A percentile compares a stretch with the other conserved stretches of the same genome.
Conservation (phyloP, 2,329 filamentous ascomycete species). For the Rhytidhysteron rufulum region DNA sequence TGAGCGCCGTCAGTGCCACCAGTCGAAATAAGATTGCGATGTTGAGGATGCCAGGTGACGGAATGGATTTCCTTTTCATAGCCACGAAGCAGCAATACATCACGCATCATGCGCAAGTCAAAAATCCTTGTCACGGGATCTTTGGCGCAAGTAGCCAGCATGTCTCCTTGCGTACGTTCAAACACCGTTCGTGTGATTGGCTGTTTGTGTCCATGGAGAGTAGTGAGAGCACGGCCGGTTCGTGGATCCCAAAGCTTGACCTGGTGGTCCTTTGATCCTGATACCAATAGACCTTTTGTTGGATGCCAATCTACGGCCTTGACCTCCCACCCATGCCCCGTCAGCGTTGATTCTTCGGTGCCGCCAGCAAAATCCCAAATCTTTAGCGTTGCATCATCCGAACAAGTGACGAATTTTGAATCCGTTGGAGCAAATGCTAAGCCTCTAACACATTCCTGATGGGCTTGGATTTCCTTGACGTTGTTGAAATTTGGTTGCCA, state of each 20-base stretch:
- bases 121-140: constrained; percentile 93
- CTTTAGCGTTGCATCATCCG: constrained; percentile 88
- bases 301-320: constrained; percentile 98
- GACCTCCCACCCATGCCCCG: constrained; percentile 96
- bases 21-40: constrained; percentile 82
- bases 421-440: constrained; percentile 92
- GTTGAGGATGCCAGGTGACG: constrained; percentile 88
- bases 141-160: constrained; percentile 86
- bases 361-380: constrained; percentile 94
- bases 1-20: constrained; percentile 87
- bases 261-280: constrained; percentile 94
- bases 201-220: constrained; percentile 94
- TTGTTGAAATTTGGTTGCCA: constrained; percentile 99
- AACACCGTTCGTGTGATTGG: constrained; percentile 92
- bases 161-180: constrained; percentile 76
- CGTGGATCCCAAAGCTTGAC: constrained; percentile 99
- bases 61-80: constrained; percentile 96
- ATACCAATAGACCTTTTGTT: constrained; percentile 87
- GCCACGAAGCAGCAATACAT: constrained; percentile 87
- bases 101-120: constrained; percentile 96
- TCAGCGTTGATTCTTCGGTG: constrained; percentile 75
- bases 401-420: constrained; percentile 92
- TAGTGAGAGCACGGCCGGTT: constrained; percentile 83
- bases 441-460: constrained; percentile 84
- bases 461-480: constrained; percentile 88